phyloP scores from a whole-genome alignment of 768 basidiomycete species.

The Lentinula lateritia region DNA sequence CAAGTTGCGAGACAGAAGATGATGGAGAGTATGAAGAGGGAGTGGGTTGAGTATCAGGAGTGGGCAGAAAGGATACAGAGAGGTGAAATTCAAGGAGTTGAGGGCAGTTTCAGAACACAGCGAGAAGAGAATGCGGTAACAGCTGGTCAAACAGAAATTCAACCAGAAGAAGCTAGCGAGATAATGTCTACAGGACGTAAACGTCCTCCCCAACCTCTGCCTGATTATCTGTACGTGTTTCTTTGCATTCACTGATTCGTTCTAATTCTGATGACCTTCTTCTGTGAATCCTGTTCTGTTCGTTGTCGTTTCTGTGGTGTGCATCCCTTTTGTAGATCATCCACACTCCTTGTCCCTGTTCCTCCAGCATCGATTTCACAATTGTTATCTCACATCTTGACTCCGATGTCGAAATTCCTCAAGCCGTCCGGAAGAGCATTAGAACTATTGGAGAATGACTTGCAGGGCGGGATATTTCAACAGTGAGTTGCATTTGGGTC shows the following conservation, averaged over 20 bases:
- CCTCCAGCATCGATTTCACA: conserved; percentile 43
- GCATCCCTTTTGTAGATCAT: conserved; percentile 25
- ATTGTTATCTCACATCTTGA: conserved; percentile 31
- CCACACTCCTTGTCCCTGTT: conserved; percentile 51
- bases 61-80: conserved; percentile 23
- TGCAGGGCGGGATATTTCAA: background rate
- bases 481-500: background rate
- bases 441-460: conserved; percentile 36
- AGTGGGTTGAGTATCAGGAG: conserved; percentile 50
- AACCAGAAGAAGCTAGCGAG: conserved; percentile 10
- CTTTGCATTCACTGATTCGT: background rate
- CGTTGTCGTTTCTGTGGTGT: background rate
- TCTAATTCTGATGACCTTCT: background rate
- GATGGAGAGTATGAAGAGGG: conserved; percentile 33
- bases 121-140: conserved; percentile 8
- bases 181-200: conserved; percentile 35
- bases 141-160: conserved; percentile 3
- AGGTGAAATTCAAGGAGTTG: conserved; percentile 11
- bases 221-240: conserved; percentile 34
- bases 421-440: conserved; percentile 51
- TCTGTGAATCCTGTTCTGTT: background rate
- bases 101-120: background rate
- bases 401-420: conserved; percentile 49
- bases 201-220: conserved; percentile 32
- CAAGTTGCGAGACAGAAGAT: conserved; percentile 39